phyloP scores from a whole-genome alignment of 176 grass and related monocot genomes.

The Aechmea fasciata region DNA sequence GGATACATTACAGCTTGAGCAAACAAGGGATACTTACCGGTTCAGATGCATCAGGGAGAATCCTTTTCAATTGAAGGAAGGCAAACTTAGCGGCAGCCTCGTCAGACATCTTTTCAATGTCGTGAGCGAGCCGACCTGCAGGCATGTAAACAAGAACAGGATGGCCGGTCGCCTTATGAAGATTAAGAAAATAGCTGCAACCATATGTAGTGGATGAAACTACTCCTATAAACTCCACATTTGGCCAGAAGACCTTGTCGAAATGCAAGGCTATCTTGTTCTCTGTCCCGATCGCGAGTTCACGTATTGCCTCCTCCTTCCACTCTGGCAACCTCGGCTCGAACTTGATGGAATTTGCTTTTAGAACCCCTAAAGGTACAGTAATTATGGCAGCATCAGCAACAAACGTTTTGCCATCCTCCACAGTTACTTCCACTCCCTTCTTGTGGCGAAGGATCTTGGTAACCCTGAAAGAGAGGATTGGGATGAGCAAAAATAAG shows the following conservation, averaged over 20 bases:
- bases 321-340: conserved; percentile 74
- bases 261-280: conserved; percentile 98
- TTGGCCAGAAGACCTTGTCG: conserved; percentile 91
- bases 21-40: conserved; percentile 41
- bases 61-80: conserved; percentile 76
- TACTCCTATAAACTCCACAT: conserved; percentile 91
- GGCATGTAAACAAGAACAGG: conserved; percentile 97
- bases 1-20: no score
- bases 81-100: conserved; percentile 82
- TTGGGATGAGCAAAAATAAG: conserved; percentile 15
- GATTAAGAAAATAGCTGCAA: conserved; percentile 99
- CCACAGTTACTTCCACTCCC: conserved; percentile 82
- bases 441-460: conserved; percentile 74
- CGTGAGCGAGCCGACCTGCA: conserved; percentile 75
- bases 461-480: conserved; percentile 51
- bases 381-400: conserved; percentile 74
- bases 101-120: conserved; percentile 92
- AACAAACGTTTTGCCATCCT: conserved; percentile 73
- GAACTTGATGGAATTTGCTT: conserved; percentile 69
- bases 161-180: conserved; percentile 90
- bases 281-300: conserved; percentile 68
- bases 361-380: conserved; percentile 77
- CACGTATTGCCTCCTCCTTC: conserved; percentile 85
- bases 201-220: conserved; percentile 83
- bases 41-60: conserved; percentile 76